Base-by-base conservation (phyloP, 1,139 yeast species). In the Yamadazyma triangularis region DNA sequence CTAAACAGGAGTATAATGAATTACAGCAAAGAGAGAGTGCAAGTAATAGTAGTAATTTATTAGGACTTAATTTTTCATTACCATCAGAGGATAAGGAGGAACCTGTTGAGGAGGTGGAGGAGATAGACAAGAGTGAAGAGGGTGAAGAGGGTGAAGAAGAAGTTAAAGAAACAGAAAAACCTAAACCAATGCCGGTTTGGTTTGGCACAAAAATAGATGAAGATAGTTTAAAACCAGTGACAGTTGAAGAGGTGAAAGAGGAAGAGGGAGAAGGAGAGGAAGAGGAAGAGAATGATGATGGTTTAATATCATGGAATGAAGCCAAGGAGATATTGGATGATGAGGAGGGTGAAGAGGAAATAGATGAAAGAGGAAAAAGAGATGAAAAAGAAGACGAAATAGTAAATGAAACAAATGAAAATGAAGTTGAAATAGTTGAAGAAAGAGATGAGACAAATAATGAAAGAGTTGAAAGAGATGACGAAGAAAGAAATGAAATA, bases 261-360 rank as follows among this genome's bases (percentile, higher is more conserved):
- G 19, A 7, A 3, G 20, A 8, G 16, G 43, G 24, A 24, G 71
- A 60, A 24, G 77, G 73, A 30, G 73, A 70, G 35, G 61, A 59
- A 24, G 70, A 68, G 0, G 71, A 60, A 24, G 77, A 73, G 30
- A 73, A 70, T 35, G 61, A 59, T 23, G 70, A 68, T 0, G 79
- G 79, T 0, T 50, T 74, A 34, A 59, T 73, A 10, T 58, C 75
- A 0, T 73, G 74, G 70, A 53, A 51, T 22, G 77, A 70, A 31
- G 72, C 73, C 2, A 60, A 57, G 30, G 51, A 56, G 8, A 38
- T 54, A 24, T 34, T 64, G 15, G 47, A 33, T 38, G 36, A 11
- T 24, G n/a, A 14, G 8, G 45, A 43, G 5, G 42, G 37, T 3
- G 40, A 38, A 18, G 41, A 41, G 3, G 45, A 36, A 6, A 36